Evolutionary conservation across 441 rosid genomes (phyloP), one percentile per base, ranked within the genome.

Genomic region (Adansonia rubrostipa): DNA sequence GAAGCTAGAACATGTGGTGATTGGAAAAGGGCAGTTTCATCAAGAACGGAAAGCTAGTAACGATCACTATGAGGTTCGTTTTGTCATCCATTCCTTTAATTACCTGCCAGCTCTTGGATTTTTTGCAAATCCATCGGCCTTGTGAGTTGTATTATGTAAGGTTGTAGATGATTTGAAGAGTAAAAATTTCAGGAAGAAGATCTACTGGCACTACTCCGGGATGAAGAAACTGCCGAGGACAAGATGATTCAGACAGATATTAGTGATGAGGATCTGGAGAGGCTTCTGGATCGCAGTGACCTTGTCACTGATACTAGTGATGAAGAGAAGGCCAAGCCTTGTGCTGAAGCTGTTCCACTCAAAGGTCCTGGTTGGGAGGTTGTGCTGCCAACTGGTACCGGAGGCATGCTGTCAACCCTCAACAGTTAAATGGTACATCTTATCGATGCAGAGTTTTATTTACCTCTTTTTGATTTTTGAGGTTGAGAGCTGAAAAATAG

Each of bases 361-460:
- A 90, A 92, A 79, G 99, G 99, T 17, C 98, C 99, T 19, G 99
- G 98, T 24, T 96, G 98, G 99, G 99, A 96, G 89, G 97, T 91
- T 77, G 98, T 96, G 45, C 22, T 89, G 65, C 93, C 97, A 13
- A 85, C 87, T n/a, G 86, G 92, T 13, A 78, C 86, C 5, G 96
- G 96, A 66, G 95, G 98, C 72, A 76, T 93, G 87, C 93, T 96
- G 6, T 91, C 99, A 0, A 89, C 98, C 9, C 93, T 96, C 62
- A 89, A 85, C 84, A 88, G 94, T 81, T 96, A 82, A 75, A n/a
- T 13, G 50, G 13, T 63, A 22, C 24, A 7, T 65, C n/a, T 58
- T 61, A 40, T 10, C 1, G 8, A 61, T 62, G 44, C 66, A 13
- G 66, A 8, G 50, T 33, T 33, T 33, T 33, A 33, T 7, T 17